Evolutionary conservation across 768 basidiomycete genomes (phyloP).

Genomic region (Boletus sp.): DNA sequence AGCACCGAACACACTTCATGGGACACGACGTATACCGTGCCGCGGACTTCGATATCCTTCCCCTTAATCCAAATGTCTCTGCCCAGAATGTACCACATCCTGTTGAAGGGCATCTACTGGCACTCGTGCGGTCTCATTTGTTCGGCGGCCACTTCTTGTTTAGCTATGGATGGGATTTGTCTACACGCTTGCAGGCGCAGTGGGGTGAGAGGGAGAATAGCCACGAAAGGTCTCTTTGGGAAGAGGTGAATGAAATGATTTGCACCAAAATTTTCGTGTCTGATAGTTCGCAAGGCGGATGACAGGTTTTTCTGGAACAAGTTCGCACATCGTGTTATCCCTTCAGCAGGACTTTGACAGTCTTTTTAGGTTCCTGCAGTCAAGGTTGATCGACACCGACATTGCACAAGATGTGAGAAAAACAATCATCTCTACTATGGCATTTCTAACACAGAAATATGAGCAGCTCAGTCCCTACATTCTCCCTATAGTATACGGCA

Average conservation of each 20-base stretch:
- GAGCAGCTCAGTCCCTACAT: slow-evolving; percentile 81
- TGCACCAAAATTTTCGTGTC: not conserved
- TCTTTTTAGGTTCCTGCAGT: slow-evolving; percentile 47
- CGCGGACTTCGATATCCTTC: slow-evolving; percentile 87
- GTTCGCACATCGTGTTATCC: slow-evolving; percentile 17
- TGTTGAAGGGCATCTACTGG: slow-evolving; percentile 83
- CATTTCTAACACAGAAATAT: slow-evolving; percentile 8
- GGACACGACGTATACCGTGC: slow-evolving; percentile 86
- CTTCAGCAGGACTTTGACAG: slow-evolving; percentile 3
- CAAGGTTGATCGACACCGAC: slow-evolving; percentile 55
- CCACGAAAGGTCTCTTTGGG: slow-evolving; percentile 62
- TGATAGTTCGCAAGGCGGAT: slow-evolving; percentile 61
- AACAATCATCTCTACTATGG: not conserved
- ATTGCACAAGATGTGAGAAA: slow-evolving; percentile 62
- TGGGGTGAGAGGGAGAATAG: slow-evolving; percentile 54
- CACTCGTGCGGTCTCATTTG: slow-evolving; percentile 83
- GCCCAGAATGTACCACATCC: slow-evolving; percentile 71
- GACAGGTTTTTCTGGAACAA: slow-evolving; percentile 99
- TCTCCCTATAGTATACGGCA: slow-evolving; percentile 91
- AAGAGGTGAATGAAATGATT: slow-evolving; percentile 52
- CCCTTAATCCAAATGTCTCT: slow-evolving; percentile 70
- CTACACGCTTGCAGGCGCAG: slow-evolving; percentile 82
- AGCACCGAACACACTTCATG: slow-evolving; percentile 73
- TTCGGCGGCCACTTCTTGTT: slow-evolving; percentile 80
- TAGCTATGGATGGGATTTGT: slow-evolving; percentile 88